These are phyloP conservation scores for Austroboletus niveus DNA, from an alignment of 1,284 basidiomycete genomes.

Conservation along the genomic window DNA sequence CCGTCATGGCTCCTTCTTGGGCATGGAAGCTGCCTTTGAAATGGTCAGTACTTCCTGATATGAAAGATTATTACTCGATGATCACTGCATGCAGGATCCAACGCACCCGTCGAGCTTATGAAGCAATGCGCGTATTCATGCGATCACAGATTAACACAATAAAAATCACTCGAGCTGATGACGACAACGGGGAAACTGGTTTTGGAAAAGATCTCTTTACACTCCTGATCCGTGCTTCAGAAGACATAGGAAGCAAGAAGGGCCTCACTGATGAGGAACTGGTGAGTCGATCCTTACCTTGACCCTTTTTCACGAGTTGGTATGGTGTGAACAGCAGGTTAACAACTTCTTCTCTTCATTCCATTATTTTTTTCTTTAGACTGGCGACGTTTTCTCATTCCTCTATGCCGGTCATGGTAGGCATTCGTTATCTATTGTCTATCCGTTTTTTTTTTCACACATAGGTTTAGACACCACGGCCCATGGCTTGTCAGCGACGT, in stretches of 20 bases:
- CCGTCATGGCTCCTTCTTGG: constrained; percentile 39
- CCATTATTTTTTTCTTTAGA: constrained; percentile 28
- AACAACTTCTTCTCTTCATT: no score
- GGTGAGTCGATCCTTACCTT: constrained; percentile 27
- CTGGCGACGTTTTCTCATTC: constrained; percentile 52
- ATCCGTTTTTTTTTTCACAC: background rate
- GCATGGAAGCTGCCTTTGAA: background rate
- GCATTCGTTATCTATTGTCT: background rate
- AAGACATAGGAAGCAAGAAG: constrained; percentile 40
- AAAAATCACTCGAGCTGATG: constrained; percentile 27
- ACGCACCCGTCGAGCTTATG: constrained; percentile 27
- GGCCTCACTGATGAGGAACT: constrained; percentile 47
- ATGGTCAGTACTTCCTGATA: background rate
- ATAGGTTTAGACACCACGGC: constrained; percentile 47
- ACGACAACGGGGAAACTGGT: constrained; percentile 12
- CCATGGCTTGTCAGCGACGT: constrained; percentile 45
- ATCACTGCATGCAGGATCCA: constrained; percentile 13
- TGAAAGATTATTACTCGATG: background rate
- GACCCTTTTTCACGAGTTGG: no score
- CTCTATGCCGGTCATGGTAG: constrained; percentile 57
- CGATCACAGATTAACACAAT: constrained; percentile 37
- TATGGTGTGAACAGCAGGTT: no score
- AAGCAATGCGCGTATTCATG: constrained; percentile 37
- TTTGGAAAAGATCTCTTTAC: constrained; percentile 42
- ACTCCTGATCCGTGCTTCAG: constrained; percentile 50